Evolutionary conservation across 2,329 filamentous ascomycete species (phyloP).

Genomic region (Colletotrichum gigasporum): DNA sequence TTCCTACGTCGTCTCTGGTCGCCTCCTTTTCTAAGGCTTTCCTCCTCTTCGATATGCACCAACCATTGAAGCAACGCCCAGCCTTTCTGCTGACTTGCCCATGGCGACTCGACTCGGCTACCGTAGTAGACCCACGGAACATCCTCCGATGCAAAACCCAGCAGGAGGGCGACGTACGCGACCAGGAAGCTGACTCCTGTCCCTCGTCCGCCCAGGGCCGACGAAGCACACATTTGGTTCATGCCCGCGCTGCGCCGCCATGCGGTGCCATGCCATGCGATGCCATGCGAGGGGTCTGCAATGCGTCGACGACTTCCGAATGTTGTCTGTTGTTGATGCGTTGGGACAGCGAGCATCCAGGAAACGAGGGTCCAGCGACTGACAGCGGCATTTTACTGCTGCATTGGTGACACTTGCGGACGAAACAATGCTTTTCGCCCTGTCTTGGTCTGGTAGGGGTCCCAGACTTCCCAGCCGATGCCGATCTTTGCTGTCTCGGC

Average conservation of each 20-base stretch:
- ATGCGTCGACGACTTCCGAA: background rate
- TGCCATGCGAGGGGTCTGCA: conserved; percentile 15
- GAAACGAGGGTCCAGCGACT: conserved; percentile 3
- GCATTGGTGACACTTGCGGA: conserved; percentile 10
- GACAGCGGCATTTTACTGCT: conserved; percentile 26
- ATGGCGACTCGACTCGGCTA: conserved; percentile 4
- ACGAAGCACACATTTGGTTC: conserved; percentile 2
- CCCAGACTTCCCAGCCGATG: background rate
- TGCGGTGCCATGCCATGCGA: background rate
- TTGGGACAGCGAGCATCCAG: background rate
- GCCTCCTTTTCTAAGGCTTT: conserved; percentile 32
- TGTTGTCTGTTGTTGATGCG: conserved; percentile 2
- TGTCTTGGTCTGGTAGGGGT: conserved; percentile 11
- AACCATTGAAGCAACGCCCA: conserved; percentile 9
- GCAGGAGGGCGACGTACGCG: background rate
- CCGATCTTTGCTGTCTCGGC: conserved; percentile 18
- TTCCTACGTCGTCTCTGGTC: conserved; percentile 21
- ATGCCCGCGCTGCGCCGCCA: conserved; percentile 5
- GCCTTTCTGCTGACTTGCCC: conserved; percentile 1
- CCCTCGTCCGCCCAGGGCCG: conserved; percentile 16
- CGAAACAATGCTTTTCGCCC: conserved; percentile 28
- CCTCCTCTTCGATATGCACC: conserved; percentile 14
- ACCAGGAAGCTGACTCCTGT: conserved; percentile 29
- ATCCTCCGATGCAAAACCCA: conserved; percentile 16
- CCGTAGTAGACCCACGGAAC: conserved; percentile 19